Base-by-base conservation (phyloP, 805 yeast species). In the Candida pini region DNA sequence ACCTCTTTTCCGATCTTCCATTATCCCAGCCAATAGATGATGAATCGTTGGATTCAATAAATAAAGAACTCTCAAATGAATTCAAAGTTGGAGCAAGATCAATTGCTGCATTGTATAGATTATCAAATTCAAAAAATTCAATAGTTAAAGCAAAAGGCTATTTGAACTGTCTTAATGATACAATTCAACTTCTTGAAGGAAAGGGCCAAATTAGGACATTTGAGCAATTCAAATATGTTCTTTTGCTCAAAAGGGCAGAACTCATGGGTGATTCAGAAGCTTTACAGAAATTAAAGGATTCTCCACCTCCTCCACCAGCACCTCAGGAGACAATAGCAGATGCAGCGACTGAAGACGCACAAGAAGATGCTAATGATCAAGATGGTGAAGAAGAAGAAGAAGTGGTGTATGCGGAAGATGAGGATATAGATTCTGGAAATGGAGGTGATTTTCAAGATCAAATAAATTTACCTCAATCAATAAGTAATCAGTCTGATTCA, bases 81-180 rank as follows among this genome's bases (percentile, higher is more conserved):
- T 81, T 81, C 59, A 79, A 76, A 53, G 68, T 66, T 36, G 88
- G 88, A 6, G 88, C 88, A 18, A 71, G 78, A 36, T 70, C 83
- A 6, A 83, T 81, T 18, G 81, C 88, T 12, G 71, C 79, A 10
- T 61, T 81, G 19, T 82, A 81, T 45, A 58, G 85, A 31, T 55
- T 78, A 5, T 73, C 85, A 7, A 76, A 73, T 41, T 68, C 70
- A 31, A 67, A 76, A 31, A 69, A 62, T 28, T 54, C 70, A 5
- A 45, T 76, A 18, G 49, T 71, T 8, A 66, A 64, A 33, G 66
- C 71, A 33, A 69, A 68, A 37, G 89, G 89, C 1, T 81, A 81
- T 47, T 48, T 78, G 28, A 73, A 72, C 21, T 78, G 84, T 45
- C 41, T 81, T 3, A 73, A 78, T 39, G 87, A 81, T 41, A 43